These are phyloP conservation scores for Entomortierella chlamydospora DNA, from an alignment of 192 early-diverging fungal species.

Conservation along the genomic window DNA sequence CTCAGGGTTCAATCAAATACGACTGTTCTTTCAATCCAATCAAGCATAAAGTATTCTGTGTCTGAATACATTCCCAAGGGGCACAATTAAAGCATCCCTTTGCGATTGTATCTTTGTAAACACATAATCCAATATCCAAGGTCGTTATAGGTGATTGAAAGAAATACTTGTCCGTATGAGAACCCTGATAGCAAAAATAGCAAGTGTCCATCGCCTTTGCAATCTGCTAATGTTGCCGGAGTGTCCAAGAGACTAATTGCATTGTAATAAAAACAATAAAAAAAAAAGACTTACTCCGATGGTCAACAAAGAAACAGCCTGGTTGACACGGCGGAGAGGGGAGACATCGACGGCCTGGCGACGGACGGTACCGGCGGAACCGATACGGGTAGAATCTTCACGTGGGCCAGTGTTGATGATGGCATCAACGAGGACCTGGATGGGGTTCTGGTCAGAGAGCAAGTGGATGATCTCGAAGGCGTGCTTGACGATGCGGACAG, in stretches of 20 bases:
- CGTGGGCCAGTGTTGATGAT: slow-evolving; percentile 99
- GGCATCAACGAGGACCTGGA: slow-evolving; percentile 98
- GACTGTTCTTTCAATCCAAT: too few species aligned
- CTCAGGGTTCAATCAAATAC: too few species aligned
- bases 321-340: slow-evolving; percentile 97
- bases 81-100: too few species aligned
- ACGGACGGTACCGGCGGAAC: slow-evolving; percentile 96
- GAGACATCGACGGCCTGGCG: slow-evolving; percentile 99
- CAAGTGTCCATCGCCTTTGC: background rate
- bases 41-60: too few species aligned
- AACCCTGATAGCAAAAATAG: background rate
- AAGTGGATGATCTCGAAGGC: slow-evolving; percentile 99
- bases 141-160: too few species aligned
- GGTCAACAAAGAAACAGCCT: slow-evolving; percentile 93
- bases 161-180: background rate
- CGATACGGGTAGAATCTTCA: slow-evolving; percentile 99
- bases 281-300: slow-evolving; percentile 77
- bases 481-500: slow-evolving; percentile 98
- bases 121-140: background rate
- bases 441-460: slow-evolving; percentile 97
- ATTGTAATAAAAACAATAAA: background rate
- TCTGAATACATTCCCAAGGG: too few species aligned
- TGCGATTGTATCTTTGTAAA: background rate
- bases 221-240: background rate
- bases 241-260: background rate